Percentiles rank a stretch among this genome's conserved stretches.
phyloP scores from a whole-genome alignment of 2,329 filamentous ascomycete genomes.

The Rutstroemia sp. region DNA sequence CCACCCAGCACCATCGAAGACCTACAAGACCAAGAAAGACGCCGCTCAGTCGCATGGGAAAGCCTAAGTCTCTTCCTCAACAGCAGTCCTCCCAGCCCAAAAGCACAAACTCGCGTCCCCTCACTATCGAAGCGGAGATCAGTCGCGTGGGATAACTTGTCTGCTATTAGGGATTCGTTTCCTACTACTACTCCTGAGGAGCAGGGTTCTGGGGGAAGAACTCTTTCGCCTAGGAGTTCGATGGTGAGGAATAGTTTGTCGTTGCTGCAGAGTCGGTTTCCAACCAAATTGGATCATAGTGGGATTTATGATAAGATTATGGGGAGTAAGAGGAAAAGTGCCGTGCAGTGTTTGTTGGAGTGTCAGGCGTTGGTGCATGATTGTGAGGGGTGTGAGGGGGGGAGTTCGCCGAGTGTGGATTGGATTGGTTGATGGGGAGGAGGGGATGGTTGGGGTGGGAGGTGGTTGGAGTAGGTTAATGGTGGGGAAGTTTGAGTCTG shows the following conservation, averaged over 20 bases:
- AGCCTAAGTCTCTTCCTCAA: background rate
- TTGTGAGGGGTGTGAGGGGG: constrained; percentile 14
- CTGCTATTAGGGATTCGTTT: background rate
- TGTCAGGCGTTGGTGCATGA: constrained; percentile 2
- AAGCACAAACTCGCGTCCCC: background rate
- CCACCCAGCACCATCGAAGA: background rate
- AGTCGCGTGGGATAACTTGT: background rate
- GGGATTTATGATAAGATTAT: background rate
- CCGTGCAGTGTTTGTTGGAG: background rate
- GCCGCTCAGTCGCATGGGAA: background rate
- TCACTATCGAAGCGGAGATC: background rate
- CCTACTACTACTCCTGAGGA: background rate
- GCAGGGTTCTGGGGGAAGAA: background rate
- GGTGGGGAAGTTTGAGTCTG: too few relatives aligned
- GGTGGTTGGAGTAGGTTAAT: too few relatives aligned
- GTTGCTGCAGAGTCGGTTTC: background rate
- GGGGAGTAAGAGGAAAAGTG: constrained; percentile 4
- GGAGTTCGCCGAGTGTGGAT: constrained; percentile 16
- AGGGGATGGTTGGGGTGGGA: background rate
- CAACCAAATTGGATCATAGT: constrained; percentile 7
- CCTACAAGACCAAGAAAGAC: background rate
- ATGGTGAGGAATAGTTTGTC: background rate
- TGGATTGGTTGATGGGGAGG: constrained; percentile 16
- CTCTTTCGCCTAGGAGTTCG: background rate
- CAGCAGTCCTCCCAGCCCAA: background rate